These are phyloP conservation scores for Akanthomyces dipterigenus DNA, from an alignment of 2,329 filamentous ascomycete genomes.

Conservation along the genomic window DNA sequence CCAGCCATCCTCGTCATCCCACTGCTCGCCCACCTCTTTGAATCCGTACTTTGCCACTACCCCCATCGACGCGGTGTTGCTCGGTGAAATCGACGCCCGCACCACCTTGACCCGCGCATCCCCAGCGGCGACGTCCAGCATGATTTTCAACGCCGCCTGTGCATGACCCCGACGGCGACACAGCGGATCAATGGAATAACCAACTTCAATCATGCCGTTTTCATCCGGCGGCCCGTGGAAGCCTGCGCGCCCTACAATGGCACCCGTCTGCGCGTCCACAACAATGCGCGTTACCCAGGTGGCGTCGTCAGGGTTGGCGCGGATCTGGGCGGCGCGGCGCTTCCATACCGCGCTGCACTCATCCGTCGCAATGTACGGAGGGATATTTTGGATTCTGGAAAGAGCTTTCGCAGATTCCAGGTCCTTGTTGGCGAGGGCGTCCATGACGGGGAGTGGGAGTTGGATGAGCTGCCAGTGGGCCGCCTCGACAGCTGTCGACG, in stretches of 20 bases:
- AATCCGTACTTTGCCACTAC: neutral
- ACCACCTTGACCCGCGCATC: slow-evolving; percentile 7
- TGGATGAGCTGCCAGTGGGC: neutral
- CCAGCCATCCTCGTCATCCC: slow-evolving; percentile 1
- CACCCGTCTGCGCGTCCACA: neutral
- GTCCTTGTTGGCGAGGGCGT: neutral
- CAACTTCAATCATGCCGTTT: slow-evolving; percentile 11
- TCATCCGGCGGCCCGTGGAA: slow-evolving; percentile 8
- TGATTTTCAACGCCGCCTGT: slow-evolving; percentile 1
- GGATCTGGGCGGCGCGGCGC: neutral
- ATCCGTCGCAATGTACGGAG: neutral
- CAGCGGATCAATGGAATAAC: slow-evolving; percentile 5
- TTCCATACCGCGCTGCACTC: neutral
- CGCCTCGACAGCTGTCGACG: neutral
- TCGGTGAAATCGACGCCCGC: neutral
- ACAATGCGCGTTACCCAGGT: slow-evolving; percentile 6
- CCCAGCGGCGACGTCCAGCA: neutral
- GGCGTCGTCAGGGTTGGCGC: neutral
- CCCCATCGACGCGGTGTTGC: neutral
- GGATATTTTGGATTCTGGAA: too few relatives aligned
- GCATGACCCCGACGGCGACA: slow-evolving; percentile 4
- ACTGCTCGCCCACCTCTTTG: slow-evolving; percentile 1
- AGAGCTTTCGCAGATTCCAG: neutral
- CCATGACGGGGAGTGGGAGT: neutral
- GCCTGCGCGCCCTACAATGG: slow-evolving; percentile 8